Evolutionary conservation across 345 rosid species (phyloP), one percentile per base, ranked within the genome.

Genomic region (Salix caprea): DNA sequence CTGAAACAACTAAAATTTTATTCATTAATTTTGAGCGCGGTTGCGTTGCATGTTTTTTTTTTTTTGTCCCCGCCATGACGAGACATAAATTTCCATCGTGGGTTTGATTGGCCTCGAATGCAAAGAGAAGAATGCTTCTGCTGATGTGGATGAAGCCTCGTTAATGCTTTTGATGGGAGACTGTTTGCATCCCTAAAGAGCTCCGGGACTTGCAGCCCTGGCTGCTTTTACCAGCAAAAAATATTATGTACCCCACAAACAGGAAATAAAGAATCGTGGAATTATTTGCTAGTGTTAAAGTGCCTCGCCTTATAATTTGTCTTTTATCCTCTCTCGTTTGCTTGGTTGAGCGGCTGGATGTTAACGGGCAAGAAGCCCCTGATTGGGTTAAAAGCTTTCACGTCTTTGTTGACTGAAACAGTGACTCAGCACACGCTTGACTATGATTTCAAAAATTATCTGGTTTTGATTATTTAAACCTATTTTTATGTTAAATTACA

Each of bases 91-190:
- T 46, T 46, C 6, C 52, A 46, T 14, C 18, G 14, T 4, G 52
- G 14, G 14, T 46, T 46, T 46, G 52, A 46, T 14, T 46, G 52
- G 52, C 52, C 52, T 46, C 52, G 1, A 15, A 46, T 14, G 52
- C 52, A 13, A 1, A 64, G 36, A 24, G 34, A 28, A n/a, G 11
- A 64, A 42, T 2, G 46, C 46, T 42, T 42, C 46, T 64, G 21
- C 36, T 23, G 87, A 89, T 54, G 84, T 69, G 37, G 83, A 76
- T 69, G 30, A 44, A 1, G 82, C 79, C 52, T 34, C 36, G 50
- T 39, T 7, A 6, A 12, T 58, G 64, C 67, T 60, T 62, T n/a
- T n/a, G 30, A 44, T 44, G 50, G 16, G 13, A 44, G 50, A 44
- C 50, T 46, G 16, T 1, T 1, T 46, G 52, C 18, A 2, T 46